Percentiles rank a stretch among this genome's conserved stretches.
These are phyloP conservation scores for Ulvella scutata DNA, from an alignment of 139 green algal genomes.

Conservation along the genomic window DNA sequence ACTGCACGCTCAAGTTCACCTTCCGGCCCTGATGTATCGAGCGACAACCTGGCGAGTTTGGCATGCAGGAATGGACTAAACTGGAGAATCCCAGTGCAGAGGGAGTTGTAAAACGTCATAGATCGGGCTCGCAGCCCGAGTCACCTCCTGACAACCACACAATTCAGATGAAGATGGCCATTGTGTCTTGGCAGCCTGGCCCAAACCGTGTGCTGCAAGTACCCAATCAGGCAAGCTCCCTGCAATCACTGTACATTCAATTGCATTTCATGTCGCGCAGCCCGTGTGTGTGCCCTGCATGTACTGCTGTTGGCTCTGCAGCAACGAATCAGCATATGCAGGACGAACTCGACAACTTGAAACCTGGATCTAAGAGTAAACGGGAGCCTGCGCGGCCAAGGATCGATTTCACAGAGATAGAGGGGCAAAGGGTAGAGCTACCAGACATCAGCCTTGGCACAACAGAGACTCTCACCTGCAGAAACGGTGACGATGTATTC, in stretches of 20 bases:
- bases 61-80: conserved; percentile 70
- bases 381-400: conserved; percentile 22
- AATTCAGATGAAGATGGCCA: conserved; percentile 85
- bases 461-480: conserved; percentile 41
- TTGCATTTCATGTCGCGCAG: not conserved
- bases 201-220: conserved; percentile 71
- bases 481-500: conserved; percentile 30
- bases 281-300: not conserved
- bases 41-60: too few relatives aligned
- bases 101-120: conserved; percentile 68
- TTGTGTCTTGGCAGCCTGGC: conserved; percentile 85
- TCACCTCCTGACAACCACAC: conserved; percentile 53
- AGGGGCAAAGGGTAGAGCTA: not conserved
- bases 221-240: conserved; percentile 35
- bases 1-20: too few relatives aligned
- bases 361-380: conserved; percentile 25
- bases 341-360: conserved; percentile 36
- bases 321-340: conserved; percentile 13
- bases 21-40: too few relatives aligned
- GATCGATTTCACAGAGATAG: not conserved
- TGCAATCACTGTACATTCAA: not conserved
- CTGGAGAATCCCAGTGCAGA: conserved; percentile 55
- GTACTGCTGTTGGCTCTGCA: not conserved
- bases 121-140: conserved; percentile 42
- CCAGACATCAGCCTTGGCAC: conserved; percentile 22